Base-by-base conservation (phyloP, 495 filamentous ascomycete species). In the Annulohypoxylon moriforme region DNA sequence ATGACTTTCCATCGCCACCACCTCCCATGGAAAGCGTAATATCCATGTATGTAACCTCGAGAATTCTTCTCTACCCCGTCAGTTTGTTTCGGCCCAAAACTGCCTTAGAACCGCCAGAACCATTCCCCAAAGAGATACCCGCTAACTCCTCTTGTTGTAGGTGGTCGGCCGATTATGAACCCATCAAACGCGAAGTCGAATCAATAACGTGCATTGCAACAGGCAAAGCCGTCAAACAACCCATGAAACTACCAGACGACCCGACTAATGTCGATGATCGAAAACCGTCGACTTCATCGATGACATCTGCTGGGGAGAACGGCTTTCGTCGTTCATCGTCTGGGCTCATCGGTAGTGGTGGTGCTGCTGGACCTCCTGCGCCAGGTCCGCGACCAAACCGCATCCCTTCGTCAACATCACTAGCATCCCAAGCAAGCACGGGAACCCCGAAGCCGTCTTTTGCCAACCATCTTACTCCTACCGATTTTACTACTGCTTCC, bases 1-100 rank as follows among this genome's bases (percentile, higher is more conserved):
- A 89, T 62, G 82, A 86, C 9, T 93, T 95, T 74, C 90, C 90
- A 1, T 91, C 90, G 8, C 91, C 92, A 13, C 87, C 93, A 0
- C 91, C 92, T 0, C 85, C 90, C 1, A 90, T 93, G 84, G 88
- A 90, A 20, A 87, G 91, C 34, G 87, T 97, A 0, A 82, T 96
- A 52, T 78, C 87, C 1, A 82, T 85, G 47, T 36, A 36, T 36
- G 33, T 36, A 11, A 36, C 13, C 9, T 4, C 33, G 33, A 36
- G 33, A 36, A 8, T 9, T 36, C 2, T 36, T 11, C 13, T 36
- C 33, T 36, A 2, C 9, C 9, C 33, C 8, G 31, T 36, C 33
- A 11, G 9, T 8, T 8, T 10, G 33, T 7, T 13, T 8, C 6
- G 9, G 9, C 33, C 33, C 9, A 8, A 36, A 11, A 36, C 33